Evolutionary conservation across 2,329 filamentous ascomycete genomes (phyloP).

Genomic region (Thermomyces lanuginosus): DNA sequence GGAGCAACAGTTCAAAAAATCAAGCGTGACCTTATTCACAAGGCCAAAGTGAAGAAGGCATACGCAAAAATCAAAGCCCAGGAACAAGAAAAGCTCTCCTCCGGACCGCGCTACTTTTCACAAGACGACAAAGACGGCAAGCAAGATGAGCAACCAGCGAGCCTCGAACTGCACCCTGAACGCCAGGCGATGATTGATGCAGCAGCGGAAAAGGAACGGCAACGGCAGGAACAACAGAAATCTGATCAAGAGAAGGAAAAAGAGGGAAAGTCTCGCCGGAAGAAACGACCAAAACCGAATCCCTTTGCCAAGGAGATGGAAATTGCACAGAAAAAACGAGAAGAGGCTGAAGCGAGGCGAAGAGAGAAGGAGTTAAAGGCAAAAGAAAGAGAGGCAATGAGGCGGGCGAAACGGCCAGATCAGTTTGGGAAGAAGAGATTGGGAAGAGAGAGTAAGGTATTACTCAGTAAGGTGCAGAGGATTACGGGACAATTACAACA

Average conservation of each 20-base stretch:
- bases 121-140: constrained; percentile 12
- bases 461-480: constrained; percentile 63
- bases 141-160: constrained; percentile 16
- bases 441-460: constrained; percentile 60
- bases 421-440: constrained; percentile 60
- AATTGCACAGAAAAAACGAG: constrained; percentile 45
- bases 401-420: constrained; percentile 43
- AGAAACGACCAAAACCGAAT: constrained; percentile 26
- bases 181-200: constrained; percentile 43
- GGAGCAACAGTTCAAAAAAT: constrained; percentile 56
- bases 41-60: constrained; percentile 82
- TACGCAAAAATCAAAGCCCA: constrained; percentile 73
- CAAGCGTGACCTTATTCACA: constrained; percentile 75
- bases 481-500: constrained; percentile 38
- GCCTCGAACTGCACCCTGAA: constrained; percentile 43
- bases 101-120: constrained; percentile 18
- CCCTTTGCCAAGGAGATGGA: constrained; percentile 52
- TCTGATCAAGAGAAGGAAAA: constrained; percentile 10
- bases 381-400: constrained; percentile 52
- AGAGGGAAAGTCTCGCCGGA: constrained; percentile 9
- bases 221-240: constrained; percentile 9
- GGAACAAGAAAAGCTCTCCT: constrained; percentile 25
- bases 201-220: constrained; percentile 6
- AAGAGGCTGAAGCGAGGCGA: constrained; percentile 47
- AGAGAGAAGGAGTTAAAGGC: constrained; percentile 52